Percentiles rank a stretch among this genome's conserved stretches.
Conservation (phyloP, 2,329 filamentous ascomycete species). For the Aureobasidium melanogenum region DNA sequence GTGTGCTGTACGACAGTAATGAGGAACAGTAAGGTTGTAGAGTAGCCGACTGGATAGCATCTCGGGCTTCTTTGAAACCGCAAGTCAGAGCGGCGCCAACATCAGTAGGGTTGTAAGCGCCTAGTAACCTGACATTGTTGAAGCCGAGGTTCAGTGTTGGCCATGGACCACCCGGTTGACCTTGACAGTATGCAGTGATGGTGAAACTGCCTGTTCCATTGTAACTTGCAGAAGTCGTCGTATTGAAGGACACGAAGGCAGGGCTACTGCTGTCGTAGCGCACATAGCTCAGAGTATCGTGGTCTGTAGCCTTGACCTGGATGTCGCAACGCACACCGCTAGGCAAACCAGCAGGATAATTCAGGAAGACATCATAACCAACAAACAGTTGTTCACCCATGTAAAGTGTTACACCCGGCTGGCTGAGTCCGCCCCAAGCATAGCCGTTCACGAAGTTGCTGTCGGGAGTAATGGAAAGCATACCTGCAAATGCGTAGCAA, state of each 20-base stretch:
- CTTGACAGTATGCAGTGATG: constrained; percentile 4
- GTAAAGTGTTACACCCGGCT: neutral
- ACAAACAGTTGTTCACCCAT: constrained; percentile 5
- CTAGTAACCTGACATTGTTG: constrained; percentile 7
- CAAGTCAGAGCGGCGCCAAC: neutral
- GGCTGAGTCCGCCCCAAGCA: neutral
- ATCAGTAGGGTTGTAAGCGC: neutral
- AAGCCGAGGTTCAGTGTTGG: neutral
- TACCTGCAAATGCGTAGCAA: constrained; percentile 9
- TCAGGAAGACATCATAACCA: neutral
- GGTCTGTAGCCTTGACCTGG: constrained; percentile 1
- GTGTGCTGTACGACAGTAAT: neutral
- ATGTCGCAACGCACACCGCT: constrained; percentile 6
- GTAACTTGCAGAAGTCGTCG: neutral
- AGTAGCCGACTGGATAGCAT: neutral
- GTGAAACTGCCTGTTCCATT: constrained; percentile 9
- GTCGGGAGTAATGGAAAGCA: neutral
- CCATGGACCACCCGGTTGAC: constrained; percentile 1
- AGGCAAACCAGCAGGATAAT: constrained; percentile 4
- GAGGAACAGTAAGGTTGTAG: constrained; percentile 8
- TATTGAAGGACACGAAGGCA: constrained; percentile 1
- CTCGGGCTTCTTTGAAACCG: neutral
- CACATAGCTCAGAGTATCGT: constrained; percentile 6
- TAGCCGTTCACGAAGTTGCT: constrained; percentile 9
- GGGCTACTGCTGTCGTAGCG: constrained; percentile 4